Evolutionary conservation across 73 alveolate genomes (phyloP), one percentile per base, ranked within the genome.

Genomic region (Blepharisma stoltei): DNA sequence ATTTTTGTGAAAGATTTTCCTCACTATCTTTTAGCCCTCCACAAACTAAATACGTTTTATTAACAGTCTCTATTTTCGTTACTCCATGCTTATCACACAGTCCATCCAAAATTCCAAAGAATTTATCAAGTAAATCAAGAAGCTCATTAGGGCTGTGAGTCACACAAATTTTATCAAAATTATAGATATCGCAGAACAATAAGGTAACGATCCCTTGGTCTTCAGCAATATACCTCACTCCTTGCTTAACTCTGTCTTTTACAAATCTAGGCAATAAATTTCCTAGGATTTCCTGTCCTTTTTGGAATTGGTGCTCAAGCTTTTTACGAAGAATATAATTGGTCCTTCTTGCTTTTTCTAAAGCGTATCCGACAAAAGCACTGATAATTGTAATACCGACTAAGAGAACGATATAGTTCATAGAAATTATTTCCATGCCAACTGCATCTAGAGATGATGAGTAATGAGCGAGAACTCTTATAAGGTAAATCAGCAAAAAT

Each of bases 41-140:
- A 38, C 95, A 91, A n/a, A 94, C 96, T 93, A 93, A 84, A 75
- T 90, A 93, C 4, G 98, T 89, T 55, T 90, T 90, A 0, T 95
- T 95, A 4, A 93, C 98, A 0, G 98, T 93, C 81, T 93, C 98
- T 14, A 93, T 93, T 23, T 84, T 84, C 48, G 81, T 18, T 66
- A 84, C 76, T 0, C 92, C 92, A 70, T 81, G 78, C 54, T 54
- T 65, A 5, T 54, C 88, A 52, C 92, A 77, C 32, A 88, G 80
- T 68, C 84, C 78, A 54, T 88, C 95, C 55, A 88, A 84, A 7
- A 88, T 83, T 32, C 55, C 78, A 54, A 67, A 85, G 49, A 88
- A 54, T 46, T 88, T 80, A 60, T 88, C 90, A 6, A 88, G 76
- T 49, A 73, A 71, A n/a, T 88, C 95, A 20, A 83, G 71, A 9